A percentile compares a stretch with the other conserved stretches of the same genome.
These are phyloP conservation scores for Cerrena zonata DNA, from an alignment of 1,284 basidiomycete species.

Conservation along the genomic window DNA sequence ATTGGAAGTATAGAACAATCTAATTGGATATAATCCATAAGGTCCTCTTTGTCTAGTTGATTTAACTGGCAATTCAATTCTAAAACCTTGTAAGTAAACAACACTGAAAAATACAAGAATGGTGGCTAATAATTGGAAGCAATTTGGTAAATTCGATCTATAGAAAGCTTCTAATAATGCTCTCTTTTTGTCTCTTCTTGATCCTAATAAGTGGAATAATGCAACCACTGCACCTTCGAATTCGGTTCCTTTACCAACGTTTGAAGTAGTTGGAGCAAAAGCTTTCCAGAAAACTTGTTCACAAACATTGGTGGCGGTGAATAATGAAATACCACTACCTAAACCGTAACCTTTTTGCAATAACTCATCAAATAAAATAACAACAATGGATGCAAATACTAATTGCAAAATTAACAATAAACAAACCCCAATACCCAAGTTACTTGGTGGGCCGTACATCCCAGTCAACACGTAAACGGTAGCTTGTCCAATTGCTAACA, in stretches of 20 bases:
- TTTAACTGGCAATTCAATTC: conserved; percentile 98
- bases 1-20: conserved; percentile 98
- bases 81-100: conserved; percentile 98
- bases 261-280: conserved; percentile 95
- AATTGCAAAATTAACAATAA: conserved; percentile 93
- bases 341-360: conserved; percentile 99
- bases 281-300: conserved; percentile 99
- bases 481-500: conserved; percentile 93
- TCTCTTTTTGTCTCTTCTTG: conserved; percentile 96
- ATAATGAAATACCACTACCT: conserved; percentile 95
- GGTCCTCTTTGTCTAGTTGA: conserved; percentile 93
- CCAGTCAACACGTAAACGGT: conserved; percentile 97
- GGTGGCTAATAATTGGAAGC: conserved; percentile 96
- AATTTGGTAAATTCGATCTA: conserved; percentile 92
- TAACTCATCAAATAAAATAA: conserved; percentile 96
- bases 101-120: conserved; percentile 88
- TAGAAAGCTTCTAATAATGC: conserved; percentile 98
- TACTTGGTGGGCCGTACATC: conserved; percentile 89
- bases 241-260: conserved; percentile 96
- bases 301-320: conserved; percentile 99
- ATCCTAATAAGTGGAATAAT: conserved; percentile 96
- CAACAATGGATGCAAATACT: conserved; percentile 89
- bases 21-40: conserved; percentile 91
- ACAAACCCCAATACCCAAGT: conserved; percentile 94
- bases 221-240: conserved; percentile 96